Evolutionary conservation across 164 flowering plant genomes (phyloP).

Genomic region (Vitis rupestris): DNA sequence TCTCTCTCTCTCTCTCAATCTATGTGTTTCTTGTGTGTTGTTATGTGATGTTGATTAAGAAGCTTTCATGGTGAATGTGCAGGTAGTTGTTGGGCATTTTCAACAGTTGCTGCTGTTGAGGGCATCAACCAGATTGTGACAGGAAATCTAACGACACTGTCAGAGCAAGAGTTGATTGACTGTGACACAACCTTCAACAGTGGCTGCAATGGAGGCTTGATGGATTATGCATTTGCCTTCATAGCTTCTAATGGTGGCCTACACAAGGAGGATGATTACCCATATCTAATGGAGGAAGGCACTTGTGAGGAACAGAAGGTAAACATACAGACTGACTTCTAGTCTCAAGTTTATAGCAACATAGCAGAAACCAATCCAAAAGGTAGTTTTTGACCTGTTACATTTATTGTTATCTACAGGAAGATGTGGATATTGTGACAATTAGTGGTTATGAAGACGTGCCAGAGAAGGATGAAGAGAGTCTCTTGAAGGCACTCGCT

Average conservation of each 20-base stretch:
- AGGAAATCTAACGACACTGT: conserved; percentile 41
- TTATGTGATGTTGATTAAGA: not conserved
- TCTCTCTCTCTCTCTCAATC: not conserved
- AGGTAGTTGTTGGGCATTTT: conserved; percentile 58
- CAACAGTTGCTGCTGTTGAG: conserved; percentile 50
- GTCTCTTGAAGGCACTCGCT: conserved; percentile 81
- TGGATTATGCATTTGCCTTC: conserved; percentile 45
- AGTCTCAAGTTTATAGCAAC: too few relatives aligned
- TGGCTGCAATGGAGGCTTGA: conserved; percentile 51
- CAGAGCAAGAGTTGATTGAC: conserved; percentile 46
- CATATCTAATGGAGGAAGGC: conserved; percentile 46
- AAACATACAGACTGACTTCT: not conserved
- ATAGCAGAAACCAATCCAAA: too few relatives aligned
- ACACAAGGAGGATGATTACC: conserved; percentile 44
- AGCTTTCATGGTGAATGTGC: conserved; percentile 5
- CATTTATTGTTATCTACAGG: conserved; percentile 21
- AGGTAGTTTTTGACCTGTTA: too few relatives aligned
- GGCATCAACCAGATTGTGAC: conserved; percentile 47
- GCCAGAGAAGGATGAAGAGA: conserved; percentile 41
- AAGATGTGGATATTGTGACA: conserved; percentile 28
- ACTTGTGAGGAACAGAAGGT: conserved; percentile 37
- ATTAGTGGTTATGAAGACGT: conserved; percentile 55
- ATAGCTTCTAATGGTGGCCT: conserved; percentile 37
- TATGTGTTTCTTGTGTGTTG: not conserved
- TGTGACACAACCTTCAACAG: conserved; percentile 39